Evolutionary conservation across 225 moss, liverwort and hornwort species (phyloP), one percentile per base, ranked within the genome.

Genomic region (Antitrichia curtipendula): DNA sequence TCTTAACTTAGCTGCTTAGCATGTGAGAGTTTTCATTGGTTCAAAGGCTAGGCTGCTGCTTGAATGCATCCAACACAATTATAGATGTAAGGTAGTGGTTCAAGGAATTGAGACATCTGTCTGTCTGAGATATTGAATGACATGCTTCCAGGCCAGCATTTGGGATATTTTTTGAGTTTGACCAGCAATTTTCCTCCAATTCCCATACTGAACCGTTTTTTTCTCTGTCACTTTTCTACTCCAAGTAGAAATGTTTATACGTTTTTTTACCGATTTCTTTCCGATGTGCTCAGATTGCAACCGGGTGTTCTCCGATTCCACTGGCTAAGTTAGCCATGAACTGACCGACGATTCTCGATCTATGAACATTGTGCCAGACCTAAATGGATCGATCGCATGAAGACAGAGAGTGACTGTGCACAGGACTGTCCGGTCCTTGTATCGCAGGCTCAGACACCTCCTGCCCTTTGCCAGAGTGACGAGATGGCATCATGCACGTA

Each of bases 391-490:
- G 32, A 75, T 75, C 8, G 50, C 32, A 74, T 21, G 75, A 50
- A 49, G 75, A 10, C 29, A 8, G 24, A 68, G 12, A 12, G 19
- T 43, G 43, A 47, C 21, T 74, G 24, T 93, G 57, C 90, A 89
- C 47, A 82, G 85, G 74, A 89, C 94, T 25, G 90, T 96, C 31
- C 47, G 47, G 31, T 73, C 58, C 85, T 94, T 72, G 96, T 91
- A 27, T 89, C 90, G 76, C 91, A 94, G 87, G n/a, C n/a, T n/a
- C 85, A 86, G 69, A 93, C 47, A 31, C 59, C 92, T 90, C 78
- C 92, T 92, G 47, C 91, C 89, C n/a, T 93, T 92, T 68, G 94
- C 90, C 36, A 87, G 85, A 70, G 92, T 91, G 62, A 45, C 45
- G 45, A 88, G 90, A 87, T 91, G 91, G 87, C 93, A 91, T 14